A percentile compares a stretch with the other conserved stretches of the same genome.
Conservation (phyloP, 768 basidiomycete species). For the Chalciporus piperatus region DNA sequence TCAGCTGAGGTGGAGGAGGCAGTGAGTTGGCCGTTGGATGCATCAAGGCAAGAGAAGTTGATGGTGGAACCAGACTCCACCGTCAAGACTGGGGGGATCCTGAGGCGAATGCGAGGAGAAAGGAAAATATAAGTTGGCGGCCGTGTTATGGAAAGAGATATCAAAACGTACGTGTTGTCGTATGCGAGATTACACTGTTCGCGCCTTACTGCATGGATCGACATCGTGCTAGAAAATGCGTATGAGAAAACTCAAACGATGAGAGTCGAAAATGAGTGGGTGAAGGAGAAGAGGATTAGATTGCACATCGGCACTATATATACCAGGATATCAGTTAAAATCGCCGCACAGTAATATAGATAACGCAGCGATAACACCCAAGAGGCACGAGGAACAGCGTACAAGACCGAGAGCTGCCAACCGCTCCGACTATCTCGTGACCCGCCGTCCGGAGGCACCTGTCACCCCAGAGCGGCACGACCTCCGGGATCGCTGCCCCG, state of each 20-base stretch:
- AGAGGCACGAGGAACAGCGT: neutral
- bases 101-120: slow-evolving; percentile 13
- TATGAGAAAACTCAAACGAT: neutral
- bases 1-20: slow-evolving; percentile 36
- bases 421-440: no score
- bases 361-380: neutral
- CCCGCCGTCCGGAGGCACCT: no score
- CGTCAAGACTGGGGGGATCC: slow-evolving; percentile 49
- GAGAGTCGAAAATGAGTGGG: neutral
- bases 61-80: slow-evolving; percentile 54
- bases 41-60: slow-evolving; percentile 61
- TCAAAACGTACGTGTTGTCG: slow-evolving; percentile 50
- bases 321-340: neutral
- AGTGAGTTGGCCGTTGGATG: slow-evolving; percentile 58
- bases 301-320: slow-evolving; percentile 13
- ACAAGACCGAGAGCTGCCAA: neutral
- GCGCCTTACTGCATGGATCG: slow-evolving; percentile 55
- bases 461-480: no score
- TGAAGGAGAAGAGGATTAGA: neutral
- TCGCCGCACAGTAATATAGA: neutral
- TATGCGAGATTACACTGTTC: slow-evolving; percentile 54
- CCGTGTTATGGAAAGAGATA: neutral
- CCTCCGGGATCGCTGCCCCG: no score
- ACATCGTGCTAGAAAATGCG: slow-evolving; percentile 21
- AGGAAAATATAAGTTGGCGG: neutral